Evolutionary conservation across 2,329 filamentous ascomycete genomes (phyloP).

Genomic region (Bipolaris oryzae): DNA sequence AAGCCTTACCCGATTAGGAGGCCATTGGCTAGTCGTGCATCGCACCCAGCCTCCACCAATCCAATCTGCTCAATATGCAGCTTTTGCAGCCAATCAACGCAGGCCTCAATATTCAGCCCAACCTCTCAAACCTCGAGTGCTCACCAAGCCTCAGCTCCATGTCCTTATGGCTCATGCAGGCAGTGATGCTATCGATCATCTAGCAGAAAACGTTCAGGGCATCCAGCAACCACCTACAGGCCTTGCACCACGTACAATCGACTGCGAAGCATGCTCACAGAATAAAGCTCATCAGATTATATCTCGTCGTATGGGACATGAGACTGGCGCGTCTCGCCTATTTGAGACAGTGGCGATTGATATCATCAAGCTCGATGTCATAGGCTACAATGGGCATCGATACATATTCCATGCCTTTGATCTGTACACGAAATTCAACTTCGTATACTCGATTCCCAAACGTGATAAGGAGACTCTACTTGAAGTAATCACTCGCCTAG

Average conservation of each 20-base stretch:
- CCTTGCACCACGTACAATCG: background rate
- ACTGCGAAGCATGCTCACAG: slow-evolving; percentile 1
- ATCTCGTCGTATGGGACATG: background rate
- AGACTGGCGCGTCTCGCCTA: background rate
- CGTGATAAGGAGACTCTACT: slow-evolving; percentile 12
- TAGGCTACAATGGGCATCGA: background rate
- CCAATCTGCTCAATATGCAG: background rate
- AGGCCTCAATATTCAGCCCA: slow-evolving; percentile 3
- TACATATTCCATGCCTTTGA: slow-evolving; percentile 1
- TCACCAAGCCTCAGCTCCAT: slow-evolving; percentile 2
- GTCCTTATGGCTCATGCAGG: slow-evolving; percentile 1
- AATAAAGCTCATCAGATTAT: slow-evolving; percentile 3
- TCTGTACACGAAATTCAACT: slow-evolving; percentile 3
- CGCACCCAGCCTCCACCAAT: background rate
- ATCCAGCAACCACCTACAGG: background rate
- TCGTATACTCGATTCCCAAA: slow-evolving; percentile 3
- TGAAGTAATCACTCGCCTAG: slow-evolving; percentile 48
- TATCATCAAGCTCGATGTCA: background rate
- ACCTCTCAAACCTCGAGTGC: background rate
- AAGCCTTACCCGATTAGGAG: background rate
- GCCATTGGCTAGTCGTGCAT: background rate
- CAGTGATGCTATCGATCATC: slow-evolving; percentile 2
- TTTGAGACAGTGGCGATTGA: background rate
- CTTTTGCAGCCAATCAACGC: slow-evolving; percentile 2
- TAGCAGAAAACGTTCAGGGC: background rate